phyloP scores from a whole-genome alignment of 495 filamentous ascomycete genomes.

The Neurospora discreta region DNA sequence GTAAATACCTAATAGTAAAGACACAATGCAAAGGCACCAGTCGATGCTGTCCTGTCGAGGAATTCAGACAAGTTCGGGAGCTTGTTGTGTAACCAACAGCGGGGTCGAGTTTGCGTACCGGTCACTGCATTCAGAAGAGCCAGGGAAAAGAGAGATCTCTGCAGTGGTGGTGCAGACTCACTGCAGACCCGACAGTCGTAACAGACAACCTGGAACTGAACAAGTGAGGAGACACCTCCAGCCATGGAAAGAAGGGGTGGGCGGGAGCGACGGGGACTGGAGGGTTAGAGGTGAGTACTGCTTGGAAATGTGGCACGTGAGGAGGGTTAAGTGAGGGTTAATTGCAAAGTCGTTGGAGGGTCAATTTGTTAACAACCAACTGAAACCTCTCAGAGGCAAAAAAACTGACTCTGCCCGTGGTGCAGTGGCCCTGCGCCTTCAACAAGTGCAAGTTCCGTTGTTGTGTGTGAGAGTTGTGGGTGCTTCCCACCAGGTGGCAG shows the following conservation, averaged over 20 bases:
- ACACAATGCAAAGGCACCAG: background rate
- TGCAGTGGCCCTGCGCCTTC: background rate
- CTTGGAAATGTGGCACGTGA: background rate
- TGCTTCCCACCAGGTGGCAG: conserved; percentile 5
- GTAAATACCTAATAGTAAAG: background rate
- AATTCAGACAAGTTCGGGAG: background rate
- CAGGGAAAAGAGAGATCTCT: background rate
- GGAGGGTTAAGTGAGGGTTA: background rate
- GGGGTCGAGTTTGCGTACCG: background rate
- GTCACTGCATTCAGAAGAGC: background rate
- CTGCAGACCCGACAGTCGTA: background rate
- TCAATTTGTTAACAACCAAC: background rate
- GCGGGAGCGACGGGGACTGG: background rate
- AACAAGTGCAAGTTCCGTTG: background rate
- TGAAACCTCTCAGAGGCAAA: background rate
- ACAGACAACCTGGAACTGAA: background rate
- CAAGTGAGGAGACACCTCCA: background rate
- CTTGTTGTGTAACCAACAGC: background rate
- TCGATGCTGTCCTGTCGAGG: background rate
- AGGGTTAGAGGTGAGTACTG: background rate
- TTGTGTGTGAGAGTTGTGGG: background rate
- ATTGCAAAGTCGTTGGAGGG: background rate
- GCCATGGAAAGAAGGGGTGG: background rate
- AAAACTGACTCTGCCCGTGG: background rate
- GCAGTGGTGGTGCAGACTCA: background rate